Evolutionary conservation across 2,329 filamentous ascomycete genomes (phyloP).

Genomic region (Cladosporium halotolerans): DNA sequence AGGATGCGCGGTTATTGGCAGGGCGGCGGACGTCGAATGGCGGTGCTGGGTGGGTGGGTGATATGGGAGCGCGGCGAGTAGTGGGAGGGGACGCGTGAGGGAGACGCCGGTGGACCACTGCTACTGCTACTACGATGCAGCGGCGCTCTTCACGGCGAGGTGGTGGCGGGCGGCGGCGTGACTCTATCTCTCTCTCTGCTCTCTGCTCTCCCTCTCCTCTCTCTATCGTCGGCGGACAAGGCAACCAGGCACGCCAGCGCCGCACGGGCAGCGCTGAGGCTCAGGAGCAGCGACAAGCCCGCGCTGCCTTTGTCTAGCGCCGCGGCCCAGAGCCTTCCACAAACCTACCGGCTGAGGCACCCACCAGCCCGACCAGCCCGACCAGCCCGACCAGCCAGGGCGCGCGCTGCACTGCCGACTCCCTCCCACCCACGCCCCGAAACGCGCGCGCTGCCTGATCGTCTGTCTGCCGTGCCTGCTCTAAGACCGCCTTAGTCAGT

Average conservation of each 20-base stretch:
- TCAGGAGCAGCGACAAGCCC: neutral
- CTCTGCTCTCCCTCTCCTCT: too few species aligned
- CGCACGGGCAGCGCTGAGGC: too few species aligned
- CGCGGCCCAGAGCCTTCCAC: neutral
- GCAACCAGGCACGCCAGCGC: neutral
- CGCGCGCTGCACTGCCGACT: too few species aligned
- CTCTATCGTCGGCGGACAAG: too few species aligned
- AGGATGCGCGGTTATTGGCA: neutral
- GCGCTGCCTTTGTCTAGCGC: neutral
- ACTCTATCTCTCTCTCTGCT: too few species aligned
- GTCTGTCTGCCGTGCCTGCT: neutral
- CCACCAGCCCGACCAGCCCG: neutral
- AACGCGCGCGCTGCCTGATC: too few species aligned
- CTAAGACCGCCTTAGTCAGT: neutral
- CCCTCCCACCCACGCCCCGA: too few species aligned
- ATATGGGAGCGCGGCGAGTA: neutral
- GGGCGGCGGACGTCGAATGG: neutral
- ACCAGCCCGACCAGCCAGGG: too few species aligned
- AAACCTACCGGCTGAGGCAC: neutral
- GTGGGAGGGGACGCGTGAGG: neutral
- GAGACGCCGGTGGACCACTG: too few species aligned
- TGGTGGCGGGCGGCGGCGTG: neutral
- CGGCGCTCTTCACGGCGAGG: conserved; percentile 1
- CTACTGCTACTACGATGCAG: neutral
- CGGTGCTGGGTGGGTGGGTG: neutral